Percentiles rank a stretch among this genome's conserved stretches.
These are phyloP conservation scores for Cladosporium cucumerinum DNA, from an alignment of 2,329 filamentous ascomycete species.

Conservation along the genomic window DNA sequence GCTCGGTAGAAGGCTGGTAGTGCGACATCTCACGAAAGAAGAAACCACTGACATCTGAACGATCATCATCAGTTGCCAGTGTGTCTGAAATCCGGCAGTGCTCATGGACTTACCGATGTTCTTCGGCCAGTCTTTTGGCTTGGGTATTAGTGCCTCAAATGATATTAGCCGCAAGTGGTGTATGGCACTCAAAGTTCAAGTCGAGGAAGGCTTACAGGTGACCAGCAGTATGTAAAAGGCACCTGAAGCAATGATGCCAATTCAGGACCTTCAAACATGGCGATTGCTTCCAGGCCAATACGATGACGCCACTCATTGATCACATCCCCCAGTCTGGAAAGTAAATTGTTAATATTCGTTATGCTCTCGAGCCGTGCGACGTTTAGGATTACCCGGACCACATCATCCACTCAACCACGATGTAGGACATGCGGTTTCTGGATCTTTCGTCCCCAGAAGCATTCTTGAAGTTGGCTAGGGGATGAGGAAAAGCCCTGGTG, in stretches of 20 bases:
- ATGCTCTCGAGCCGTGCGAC: neutral
- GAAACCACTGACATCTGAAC: constrained; percentile 53
- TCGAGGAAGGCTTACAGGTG: constrained; percentile 33
- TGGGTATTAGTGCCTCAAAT: constrained; percentile 20
- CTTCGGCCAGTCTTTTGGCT: constrained; percentile 34
- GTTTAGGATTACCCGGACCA: neutral
- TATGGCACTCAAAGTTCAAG: no score
- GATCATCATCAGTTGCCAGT: neutral
- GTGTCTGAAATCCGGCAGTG: neutral
- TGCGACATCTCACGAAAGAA: constrained; percentile 59
- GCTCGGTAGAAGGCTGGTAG: constrained; percentile 18
- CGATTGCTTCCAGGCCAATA: constrained; percentile 72
- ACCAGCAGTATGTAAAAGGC: constrained; percentile 92
- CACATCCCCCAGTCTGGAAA: constrained; percentile 64
- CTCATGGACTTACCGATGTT: constrained; percentile 59
- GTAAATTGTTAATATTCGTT: neutral
- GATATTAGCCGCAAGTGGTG: neutral
- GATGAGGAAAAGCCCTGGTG: no score
- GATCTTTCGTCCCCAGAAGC: neutral
- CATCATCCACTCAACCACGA: neutral
- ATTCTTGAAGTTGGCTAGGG: neutral
- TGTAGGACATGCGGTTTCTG: neutral
- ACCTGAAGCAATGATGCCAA: constrained; percentile 71
- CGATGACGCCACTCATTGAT: constrained; percentile 64
- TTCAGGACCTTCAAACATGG: constrained; percentile 77